Evolutionary conservation across 768 basidiomycete species (phyloP), one percentile per base, ranked within the genome.

Genomic region (Tulasnella calospora): DNA sequence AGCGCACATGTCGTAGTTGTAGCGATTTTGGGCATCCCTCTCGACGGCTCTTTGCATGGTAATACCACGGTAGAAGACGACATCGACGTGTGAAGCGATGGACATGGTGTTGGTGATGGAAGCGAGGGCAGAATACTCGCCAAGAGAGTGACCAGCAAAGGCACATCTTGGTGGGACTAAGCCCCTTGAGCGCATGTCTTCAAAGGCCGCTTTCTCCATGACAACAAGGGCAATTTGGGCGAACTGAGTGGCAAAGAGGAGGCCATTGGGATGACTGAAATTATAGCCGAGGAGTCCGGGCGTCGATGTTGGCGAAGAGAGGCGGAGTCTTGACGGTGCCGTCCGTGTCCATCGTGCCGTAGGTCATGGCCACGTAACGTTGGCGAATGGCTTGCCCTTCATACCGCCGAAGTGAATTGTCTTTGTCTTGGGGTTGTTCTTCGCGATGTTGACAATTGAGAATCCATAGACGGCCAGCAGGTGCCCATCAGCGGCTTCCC

Each of bases 51-150:
- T 95, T 83, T 99, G n/a, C n/a, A n/a, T n/a, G n/a, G n/a, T n/a
- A n/a, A n/a, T n/a, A n/a, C n/a, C n/a, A n/a, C n/a, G n/a, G 98
- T 98, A 99, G 89, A 99, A 99, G 36, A 99, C 97, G 82, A 99
- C 94, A 81, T 99, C 98, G 82, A 96, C 95, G 72, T 99, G 91
- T 1, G 95, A 91, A 27, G 97, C 94, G 82, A 99, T 95, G 71
- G 95, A 94, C 46, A 99, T 90, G 75, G 98, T 94, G 84, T 97
- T 96, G 35, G 97, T 96, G 81, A 99, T 98, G 13, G 97, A 97
- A 1, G 98, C 98, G 5, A 99, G 89, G 2, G 98, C 97, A 61
- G 98, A 98, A 84, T 99, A 99, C 85, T 99, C 98, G 82, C 98
- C 98, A 35, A 99, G 89, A 9, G 97, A 99, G 86, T 99, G n/a